A percentile compares a stretch with the other conserved stretches of the same genome.
phyloP scores from a whole-genome alignment of 768 basidiomycete genomes.

The Strobilomyces confusus region DNA sequence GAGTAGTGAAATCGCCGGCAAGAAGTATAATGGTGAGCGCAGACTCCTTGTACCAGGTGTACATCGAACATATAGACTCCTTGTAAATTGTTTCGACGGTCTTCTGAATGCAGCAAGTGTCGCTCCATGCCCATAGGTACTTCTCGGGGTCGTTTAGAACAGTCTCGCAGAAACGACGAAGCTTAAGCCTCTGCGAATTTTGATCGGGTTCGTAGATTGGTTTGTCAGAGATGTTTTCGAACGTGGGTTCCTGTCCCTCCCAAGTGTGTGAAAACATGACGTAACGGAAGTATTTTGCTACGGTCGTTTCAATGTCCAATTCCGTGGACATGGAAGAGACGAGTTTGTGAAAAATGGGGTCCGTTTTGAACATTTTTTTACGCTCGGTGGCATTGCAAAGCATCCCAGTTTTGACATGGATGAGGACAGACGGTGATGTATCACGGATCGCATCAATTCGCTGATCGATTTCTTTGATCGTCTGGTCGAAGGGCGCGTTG shows the following conservation, averaged over 20 bases:
- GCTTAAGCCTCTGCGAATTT: background rate
- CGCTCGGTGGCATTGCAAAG: background rate
- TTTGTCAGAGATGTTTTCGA: background rate
- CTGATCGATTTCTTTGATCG: background rate
- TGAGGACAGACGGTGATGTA: constrained; percentile 1
- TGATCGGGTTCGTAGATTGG: background rate
- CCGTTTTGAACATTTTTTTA: background rate
- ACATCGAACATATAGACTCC: too few relatives aligned
- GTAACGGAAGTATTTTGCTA: background rate
- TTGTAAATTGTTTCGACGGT: too few relatives aligned
- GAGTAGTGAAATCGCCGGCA: too few relatives aligned
- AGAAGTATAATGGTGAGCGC: too few relatives aligned
- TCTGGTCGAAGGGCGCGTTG: background rate
- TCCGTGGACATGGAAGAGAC: background rate
- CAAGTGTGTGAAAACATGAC: constrained; percentile 8
- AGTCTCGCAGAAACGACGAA: background rate
- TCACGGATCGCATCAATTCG: background rate
- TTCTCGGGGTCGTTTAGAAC: too few relatives aligned
- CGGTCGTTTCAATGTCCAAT: background rate
- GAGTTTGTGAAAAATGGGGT: background rate
- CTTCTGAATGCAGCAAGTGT: too few relatives aligned
- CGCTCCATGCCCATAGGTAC: too few relatives aligned
- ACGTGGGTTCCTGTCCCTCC: constrained; percentile 3
- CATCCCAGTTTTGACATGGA: background rate
- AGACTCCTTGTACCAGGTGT: too few relatives aligned